phyloP scores from a whole-genome alignment of 352 stramenopile genomes.

The Globisporangium viniferum region DNA sequence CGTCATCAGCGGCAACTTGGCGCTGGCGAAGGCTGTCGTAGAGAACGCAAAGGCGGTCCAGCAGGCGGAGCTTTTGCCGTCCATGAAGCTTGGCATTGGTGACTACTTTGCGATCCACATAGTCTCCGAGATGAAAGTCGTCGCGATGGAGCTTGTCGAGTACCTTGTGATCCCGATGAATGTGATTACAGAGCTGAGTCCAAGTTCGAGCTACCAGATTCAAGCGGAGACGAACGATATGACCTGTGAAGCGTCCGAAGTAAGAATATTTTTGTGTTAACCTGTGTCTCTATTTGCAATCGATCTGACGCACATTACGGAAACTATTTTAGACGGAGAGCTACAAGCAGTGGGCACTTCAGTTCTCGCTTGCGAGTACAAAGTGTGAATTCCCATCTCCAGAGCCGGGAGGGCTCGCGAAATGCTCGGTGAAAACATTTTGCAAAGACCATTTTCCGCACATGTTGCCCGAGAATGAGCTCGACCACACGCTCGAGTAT shows the following conservation, averaged over 20 bases:
- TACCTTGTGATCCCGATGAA: constrained; percentile 56
- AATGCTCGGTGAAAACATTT: constrained; percentile 63
- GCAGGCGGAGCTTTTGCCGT: constrained; percentile 47
- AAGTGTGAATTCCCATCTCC: constrained; percentile 33
- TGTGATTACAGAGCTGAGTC: constrained; percentile 31
- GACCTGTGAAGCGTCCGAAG: constrained; percentile 36
- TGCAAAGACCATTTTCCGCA: constrained; percentile 75
- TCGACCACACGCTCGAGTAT: constrained; percentile 75
- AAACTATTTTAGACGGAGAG: constrained; percentile 43
- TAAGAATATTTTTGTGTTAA: background rate
- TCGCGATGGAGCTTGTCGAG: constrained; percentile 66
- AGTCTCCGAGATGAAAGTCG: constrained; percentile 49
- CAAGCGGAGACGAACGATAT: constrained; percentile 39
- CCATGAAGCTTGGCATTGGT: constrained; percentile 63
- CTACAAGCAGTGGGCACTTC: constrained; percentile 71
- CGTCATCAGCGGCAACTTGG: constrained; percentile 56
- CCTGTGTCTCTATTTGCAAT: background rate
- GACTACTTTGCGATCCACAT: constrained; percentile 56
- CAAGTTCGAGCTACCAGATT: constrained; percentile 30
- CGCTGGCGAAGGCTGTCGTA: constrained; percentile 26
- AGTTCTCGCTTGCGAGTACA: constrained; percentile 51
- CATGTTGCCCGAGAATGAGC: constrained; percentile 72
- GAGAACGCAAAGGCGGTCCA: constrained; percentile 43
- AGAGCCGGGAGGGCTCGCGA: constrained; percentile 42
- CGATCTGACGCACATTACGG: background rate